phyloP scores from a whole-genome alignment of 1,139 yeast genomes.

The Hansenula sp. region DNA sequence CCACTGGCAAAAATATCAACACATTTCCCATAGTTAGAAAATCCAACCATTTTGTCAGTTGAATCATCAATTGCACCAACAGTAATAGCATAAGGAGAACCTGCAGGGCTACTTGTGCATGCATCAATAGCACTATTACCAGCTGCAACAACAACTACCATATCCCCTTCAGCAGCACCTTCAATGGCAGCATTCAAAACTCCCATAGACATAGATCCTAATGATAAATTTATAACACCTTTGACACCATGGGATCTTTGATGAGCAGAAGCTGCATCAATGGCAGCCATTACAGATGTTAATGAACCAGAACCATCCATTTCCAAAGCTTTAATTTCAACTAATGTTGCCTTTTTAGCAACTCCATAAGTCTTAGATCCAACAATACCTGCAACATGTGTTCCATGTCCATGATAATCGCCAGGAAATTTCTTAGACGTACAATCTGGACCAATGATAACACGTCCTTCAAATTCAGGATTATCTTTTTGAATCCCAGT shows the following conservation, averaged over 20 bases:
- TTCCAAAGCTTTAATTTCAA: conserved; percentile 69
- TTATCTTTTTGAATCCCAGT: conserved; percentile 52
- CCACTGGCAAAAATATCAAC: conserved; percentile 82
- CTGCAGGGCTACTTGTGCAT: conserved; percentile 74
- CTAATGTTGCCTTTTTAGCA: conserved; percentile 61
- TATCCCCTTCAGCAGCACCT: conserved; percentile 65
- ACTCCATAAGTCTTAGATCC: conserved; percentile 80
- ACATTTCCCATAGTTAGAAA: conserved; percentile 84
- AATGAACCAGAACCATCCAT: conserved; percentile 60
- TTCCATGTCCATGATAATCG: conserved; percentile 70
- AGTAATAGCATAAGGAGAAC: conserved; percentile 63
- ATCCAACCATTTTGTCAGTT: conserved; percentile 60
- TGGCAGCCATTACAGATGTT: conserved; percentile 62
- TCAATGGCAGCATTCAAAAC: conserved; percentile 67
- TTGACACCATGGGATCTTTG: conserved; percentile 32
- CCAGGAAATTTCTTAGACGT: conserved; percentile 56
- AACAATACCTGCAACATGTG: conserved; percentile 86
- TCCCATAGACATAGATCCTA: conserved; percentile 63
- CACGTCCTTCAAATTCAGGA: conserved; percentile 56
- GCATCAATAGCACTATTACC: conserved; percentile 78
- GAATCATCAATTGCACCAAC: conserved; percentile 82
- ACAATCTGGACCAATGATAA: conserved; percentile 45
- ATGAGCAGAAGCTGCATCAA: conserved; percentile 67
- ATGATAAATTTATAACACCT: conserved; percentile 69
- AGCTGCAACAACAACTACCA: conserved; percentile 80